These are phyloP conservation scores for Dendrothele bispora DNA, from an alignment of 768 basidiomycete species.

Conservation along the genomic window DNA sequence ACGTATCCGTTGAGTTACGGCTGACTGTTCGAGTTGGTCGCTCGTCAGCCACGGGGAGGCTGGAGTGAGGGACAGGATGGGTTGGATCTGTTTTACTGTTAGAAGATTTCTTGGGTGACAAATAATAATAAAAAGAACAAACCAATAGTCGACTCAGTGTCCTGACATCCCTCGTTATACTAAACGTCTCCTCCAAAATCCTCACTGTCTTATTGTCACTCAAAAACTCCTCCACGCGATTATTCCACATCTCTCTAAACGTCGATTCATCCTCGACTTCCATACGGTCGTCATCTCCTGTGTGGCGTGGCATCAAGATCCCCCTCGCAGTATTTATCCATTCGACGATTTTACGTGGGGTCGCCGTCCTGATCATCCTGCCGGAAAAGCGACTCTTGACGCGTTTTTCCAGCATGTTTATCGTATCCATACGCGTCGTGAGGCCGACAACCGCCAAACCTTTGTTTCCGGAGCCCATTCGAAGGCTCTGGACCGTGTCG, in stretches of 20 bases:
- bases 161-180: constrained; percentile 59
- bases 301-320: constrained; percentile 39
- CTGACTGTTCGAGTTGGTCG: constrained; percentile 40
- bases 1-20: constrained; percentile 56
- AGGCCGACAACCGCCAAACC: constrained; percentile 87
- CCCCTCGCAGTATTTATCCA: constrained; percentile 53
- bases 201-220: constrained; percentile 44
- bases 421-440: constrained; percentile 83
- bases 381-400: constrained; percentile 98
- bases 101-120: neutral
- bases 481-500: constrained; percentile 89
- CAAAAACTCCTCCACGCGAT: constrained; percentile 57
- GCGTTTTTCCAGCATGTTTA: constrained; percentile 89
- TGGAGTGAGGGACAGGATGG: constrained; percentile 46
- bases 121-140: constrained; percentile 20
- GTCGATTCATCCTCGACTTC: constrained; percentile 18
- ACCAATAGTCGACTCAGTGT: constrained; percentile 64
- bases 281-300: constrained; percentile 18
- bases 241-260: constrained; percentile 47
- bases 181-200: constrained; percentile 57
- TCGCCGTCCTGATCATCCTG: constrained; percentile 76
- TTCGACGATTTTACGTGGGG: constrained; percentile 47
- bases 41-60: constrained; percentile 54
- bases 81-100: constrained; percentile 35
- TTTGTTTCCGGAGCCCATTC: constrained; percentile 53